Conservation (phyloP, 352 stramenopile genomes). For the Elongisporangium anandrum region DNA sequence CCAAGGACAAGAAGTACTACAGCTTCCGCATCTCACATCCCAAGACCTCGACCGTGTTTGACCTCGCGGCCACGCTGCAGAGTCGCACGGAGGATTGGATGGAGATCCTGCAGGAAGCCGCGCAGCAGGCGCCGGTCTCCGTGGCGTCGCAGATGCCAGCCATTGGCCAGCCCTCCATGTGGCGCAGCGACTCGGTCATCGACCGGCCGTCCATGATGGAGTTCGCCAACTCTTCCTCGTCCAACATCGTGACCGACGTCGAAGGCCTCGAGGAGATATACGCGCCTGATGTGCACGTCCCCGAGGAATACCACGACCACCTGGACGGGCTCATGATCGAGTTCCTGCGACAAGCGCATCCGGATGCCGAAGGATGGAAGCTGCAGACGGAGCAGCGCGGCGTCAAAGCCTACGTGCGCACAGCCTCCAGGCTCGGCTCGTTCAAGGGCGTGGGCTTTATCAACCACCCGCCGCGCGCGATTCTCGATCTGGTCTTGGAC, state of each 20-base stretch:
- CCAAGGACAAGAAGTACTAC: constrained; percentile 67
- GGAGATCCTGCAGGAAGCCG: constrained; percentile 33
- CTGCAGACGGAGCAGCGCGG: constrained; percentile 50
- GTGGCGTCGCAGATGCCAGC: constrained; percentile 7
- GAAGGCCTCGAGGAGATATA: constrained; percentile 25
- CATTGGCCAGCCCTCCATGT: neutral
- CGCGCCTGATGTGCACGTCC: constrained; percentile 24
- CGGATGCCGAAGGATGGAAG: constrained; percentile 56
- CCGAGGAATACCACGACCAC: constrained; percentile 27
- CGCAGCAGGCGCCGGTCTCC: constrained; percentile 18
- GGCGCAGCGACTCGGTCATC: constrained; percentile 13
- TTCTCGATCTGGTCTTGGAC: constrained; percentile 57
- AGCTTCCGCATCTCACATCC: constrained; percentile 74
- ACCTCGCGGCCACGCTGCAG: constrained; percentile 52
- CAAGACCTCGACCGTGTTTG: constrained; percentile 62
- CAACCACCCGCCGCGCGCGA: constrained; percentile 37
- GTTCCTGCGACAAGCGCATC: constrained; percentile 44
- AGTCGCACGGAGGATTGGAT: constrained; percentile 61
- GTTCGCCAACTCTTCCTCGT: constrained; percentile 20
- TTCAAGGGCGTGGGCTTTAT: constrained; percentile 64
- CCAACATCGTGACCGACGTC: constrained; percentile 22
- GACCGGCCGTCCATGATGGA: constrained; percentile 11
- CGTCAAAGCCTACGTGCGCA: constrained; percentile 52
- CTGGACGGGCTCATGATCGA: constrained; percentile 58
- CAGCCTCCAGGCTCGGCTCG: constrained; percentile 30